phyloP scores from a whole-genome alignment of 345 rosid genomes.

The Kernera saxatilis region DNA sequence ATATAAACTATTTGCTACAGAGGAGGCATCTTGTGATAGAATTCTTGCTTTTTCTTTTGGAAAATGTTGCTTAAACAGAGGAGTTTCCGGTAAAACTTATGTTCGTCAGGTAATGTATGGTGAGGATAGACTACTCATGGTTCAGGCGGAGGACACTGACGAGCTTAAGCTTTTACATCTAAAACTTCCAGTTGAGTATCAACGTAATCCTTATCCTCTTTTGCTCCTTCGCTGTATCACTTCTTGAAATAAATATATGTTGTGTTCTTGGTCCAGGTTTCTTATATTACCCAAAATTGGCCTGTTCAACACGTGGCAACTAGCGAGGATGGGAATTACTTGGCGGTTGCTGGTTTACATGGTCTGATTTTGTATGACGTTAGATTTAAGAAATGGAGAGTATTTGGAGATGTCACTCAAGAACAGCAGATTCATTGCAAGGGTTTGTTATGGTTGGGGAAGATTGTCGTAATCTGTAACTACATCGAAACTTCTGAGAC shows the following conservation, averaged over 20 bases:
- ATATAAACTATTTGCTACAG: constrained; percentile 82
- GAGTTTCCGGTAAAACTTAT: constrained; percentile 90
- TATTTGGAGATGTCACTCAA: constrained; percentile 93
- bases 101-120: constrained; percentile 93
- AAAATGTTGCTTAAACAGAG: constrained; percentile 89
- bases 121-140: constrained; percentile 91
- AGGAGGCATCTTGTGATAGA: constrained; percentile 78
- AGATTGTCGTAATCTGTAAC: constrained; percentile 94
- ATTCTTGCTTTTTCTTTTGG: constrained; percentile 92
- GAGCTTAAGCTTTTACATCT: constrained; percentile 87
- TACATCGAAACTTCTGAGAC: constrained; percentile 60
- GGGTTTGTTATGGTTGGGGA: constrained; percentile 94
- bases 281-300: constrained; percentile 92
- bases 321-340: constrained; percentile 91
- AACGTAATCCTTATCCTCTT: constrained; percentile 18
- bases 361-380: constrained; percentile 89
- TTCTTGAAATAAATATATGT: constrained; percentile 25
- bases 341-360: constrained; percentile 93
- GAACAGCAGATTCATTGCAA: constrained; percentile 93
- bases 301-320: constrained; percentile 99
- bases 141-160: constrained; percentile 92
- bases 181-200: constrained; percentile 79
- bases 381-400: constrained; percentile 80
- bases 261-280: constrained; percentile 52
- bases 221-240: constrained; percentile 11